Base-by-base conservation (phyloP, 352 stramenopile genomes). In the Synura sp. region DNA sequence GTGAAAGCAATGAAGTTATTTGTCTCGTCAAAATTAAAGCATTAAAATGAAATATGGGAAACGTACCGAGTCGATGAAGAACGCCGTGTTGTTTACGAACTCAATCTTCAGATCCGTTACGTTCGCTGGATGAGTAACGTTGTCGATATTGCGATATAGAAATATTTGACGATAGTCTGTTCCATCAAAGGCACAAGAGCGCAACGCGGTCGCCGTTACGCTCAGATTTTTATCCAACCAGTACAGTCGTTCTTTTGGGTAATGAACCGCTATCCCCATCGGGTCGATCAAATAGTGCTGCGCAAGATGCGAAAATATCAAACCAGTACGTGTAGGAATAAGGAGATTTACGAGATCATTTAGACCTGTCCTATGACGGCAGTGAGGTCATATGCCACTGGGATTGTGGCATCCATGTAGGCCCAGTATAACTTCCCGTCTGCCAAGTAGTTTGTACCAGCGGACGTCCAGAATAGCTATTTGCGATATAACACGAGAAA, bases 51-150 rank as follows among this genome's bases (percentile, higher is more conserved):
- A n/a, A n/a, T n/a, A n/a, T n/a, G n/a, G n/a, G n/a, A n/a, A n/a
- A 15, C n/a, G 42, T 15, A 15, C 42, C 42, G 42, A 15, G 25
- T 78, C 71, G 27, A 78, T 42, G 29, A 78, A 29, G 71, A 31
- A 78, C 3, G 44, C 4, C 1, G 71, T 78, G 32, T 67, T 73
- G 27, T 78, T 78, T 1, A 12, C 33, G 15, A 78, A 78, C 12
- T 78, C 5, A n/a, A 78, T 78, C 5, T 36, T 19, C 12, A 78
- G 4, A 44, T 78, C 71, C 15, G 71, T 78, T 35, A 69, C 2
- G 25, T 78, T 78, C 9, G 9, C 29, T 17, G 17, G 19, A 7
- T 35, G 3, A 42, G 38, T 78, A 1, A 42, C 1, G 25, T 67
- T 67, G 19, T 69, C 71, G 31, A 57, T 60, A 27, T 17, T n/a